phyloP scores from a whole-genome alignment of 2,329 filamentous ascomycete genomes.

The Colletotrichum scovillei region DNA sequence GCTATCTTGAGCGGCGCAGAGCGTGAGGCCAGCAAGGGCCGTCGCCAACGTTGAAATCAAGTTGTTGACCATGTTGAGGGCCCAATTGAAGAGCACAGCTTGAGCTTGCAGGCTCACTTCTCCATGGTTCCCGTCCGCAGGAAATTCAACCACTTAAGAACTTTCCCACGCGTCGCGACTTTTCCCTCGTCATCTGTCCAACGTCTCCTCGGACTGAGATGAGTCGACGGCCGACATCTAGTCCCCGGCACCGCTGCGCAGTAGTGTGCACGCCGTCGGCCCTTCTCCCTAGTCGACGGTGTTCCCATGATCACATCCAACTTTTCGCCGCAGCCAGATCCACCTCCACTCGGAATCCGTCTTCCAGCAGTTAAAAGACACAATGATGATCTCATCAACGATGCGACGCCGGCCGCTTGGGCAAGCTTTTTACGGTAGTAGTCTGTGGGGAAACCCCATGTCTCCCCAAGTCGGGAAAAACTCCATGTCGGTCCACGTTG shows the following conservation, averaged over 20 bases:
- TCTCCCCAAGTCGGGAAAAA: background rate
- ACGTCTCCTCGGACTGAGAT: background rate
- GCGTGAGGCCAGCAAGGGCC: background rate
- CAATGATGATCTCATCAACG: slow-evolving; percentile 8
- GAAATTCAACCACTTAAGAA: background rate
- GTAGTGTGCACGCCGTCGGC: background rate
- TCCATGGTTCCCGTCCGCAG: background rate
- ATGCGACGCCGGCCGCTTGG: background rate
- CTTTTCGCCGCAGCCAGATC: background rate
- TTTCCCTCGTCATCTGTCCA: background rate
- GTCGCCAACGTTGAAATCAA: background rate
- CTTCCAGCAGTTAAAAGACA: background rate
- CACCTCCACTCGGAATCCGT: background rate
- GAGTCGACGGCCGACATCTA: background rate
- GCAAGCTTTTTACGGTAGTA: background rate
- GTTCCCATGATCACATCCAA: slow-evolving; percentile 5
- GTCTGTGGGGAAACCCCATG: background rate
- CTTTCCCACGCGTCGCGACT: no score
- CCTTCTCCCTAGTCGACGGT: background rate
- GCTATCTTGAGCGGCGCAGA: slow-evolving; percentile 15
- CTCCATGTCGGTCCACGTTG: background rate
- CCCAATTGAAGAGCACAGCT: background rate
- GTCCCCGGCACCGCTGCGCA: background rate
- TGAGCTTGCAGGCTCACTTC: background rate
- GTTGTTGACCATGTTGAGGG: slow-evolving; percentile 8